phyloP scores from a whole-genome alignment of 2,329 filamentous ascomycete species.

The Beauveria sp. region DNA sequence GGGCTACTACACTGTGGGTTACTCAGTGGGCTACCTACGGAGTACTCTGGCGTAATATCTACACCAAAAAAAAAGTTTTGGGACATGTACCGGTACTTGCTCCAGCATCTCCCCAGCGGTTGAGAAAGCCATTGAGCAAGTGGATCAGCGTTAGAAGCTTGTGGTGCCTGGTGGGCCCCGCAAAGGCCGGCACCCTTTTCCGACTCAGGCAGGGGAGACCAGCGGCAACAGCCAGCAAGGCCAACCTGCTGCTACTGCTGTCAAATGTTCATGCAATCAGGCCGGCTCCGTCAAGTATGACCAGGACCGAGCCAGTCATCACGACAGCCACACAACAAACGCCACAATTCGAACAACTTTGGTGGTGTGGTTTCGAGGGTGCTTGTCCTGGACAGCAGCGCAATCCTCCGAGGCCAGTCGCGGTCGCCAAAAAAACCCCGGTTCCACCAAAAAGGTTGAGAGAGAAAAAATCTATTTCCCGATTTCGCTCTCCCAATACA shows the following conservation, averaged over 20 bases:
- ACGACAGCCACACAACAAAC: too few species aligned
- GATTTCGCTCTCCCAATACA: background rate
- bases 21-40: background rate
- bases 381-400: background rate
- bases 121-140: constrained; percentile 13
- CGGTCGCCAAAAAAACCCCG: background rate
- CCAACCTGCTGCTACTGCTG: background rate
- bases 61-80: constrained; percentile 13
- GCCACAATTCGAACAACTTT: too few species aligned
- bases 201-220: background rate
- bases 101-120: constrained; percentile 11
- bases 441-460: constrained; percentile 4
- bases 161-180: background rate
- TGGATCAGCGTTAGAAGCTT: constrained; percentile 8
- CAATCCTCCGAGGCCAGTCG: background rate
- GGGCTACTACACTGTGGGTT: too few species aligned
- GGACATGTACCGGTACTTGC: constrained; percentile 14
- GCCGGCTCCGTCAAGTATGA: too few species aligned
- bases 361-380: too few species aligned
- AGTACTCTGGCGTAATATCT: background rate
- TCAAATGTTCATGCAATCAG: background rate
- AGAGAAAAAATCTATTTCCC: constrained; percentile 7
- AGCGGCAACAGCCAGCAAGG: background rate
- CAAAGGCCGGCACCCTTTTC: constrained; percentile 4
- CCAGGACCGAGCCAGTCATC: too few species aligned